phyloP scores from a whole-genome alignment of 768 basidiomycete species.

The Russula sp. region DNA sequence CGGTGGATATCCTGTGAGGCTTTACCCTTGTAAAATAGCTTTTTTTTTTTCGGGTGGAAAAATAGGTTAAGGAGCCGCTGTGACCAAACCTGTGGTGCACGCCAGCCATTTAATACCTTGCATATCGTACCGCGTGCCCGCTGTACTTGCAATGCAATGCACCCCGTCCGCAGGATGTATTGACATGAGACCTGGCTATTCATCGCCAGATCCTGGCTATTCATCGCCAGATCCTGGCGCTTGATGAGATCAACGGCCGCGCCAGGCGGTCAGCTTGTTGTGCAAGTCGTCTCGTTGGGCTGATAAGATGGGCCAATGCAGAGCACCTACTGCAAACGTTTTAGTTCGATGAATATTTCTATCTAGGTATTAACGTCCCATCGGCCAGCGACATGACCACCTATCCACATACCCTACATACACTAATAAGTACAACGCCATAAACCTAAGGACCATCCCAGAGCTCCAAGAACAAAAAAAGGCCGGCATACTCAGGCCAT shows the following conservation, averaged over 20 bases:
- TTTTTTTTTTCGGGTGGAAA: background rate
- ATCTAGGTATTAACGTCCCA: slow-evolving; percentile 10
- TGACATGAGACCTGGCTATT: too few relatives aligned
- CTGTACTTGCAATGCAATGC: background rate
- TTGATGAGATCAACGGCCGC: too few relatives aligned
- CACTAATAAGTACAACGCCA: background rate
- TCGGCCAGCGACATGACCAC: slow-evolving; percentile 9
- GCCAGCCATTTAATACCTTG: background rate
- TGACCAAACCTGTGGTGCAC: background rate
- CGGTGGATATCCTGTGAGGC: slow-evolving; percentile 60
- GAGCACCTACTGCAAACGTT: too few relatives aligned
- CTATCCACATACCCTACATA: background rate
- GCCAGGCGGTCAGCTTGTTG: background rate
- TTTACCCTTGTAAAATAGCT: background rate
- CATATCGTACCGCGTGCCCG: background rate
- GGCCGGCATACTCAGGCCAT: background rate
- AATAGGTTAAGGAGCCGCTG: background rate
- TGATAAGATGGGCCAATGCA: too few relatives aligned
- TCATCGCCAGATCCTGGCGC: background rate
- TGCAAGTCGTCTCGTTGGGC: background rate
- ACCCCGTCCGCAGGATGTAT: background rate
- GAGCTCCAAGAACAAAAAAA: background rate
- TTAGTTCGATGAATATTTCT: background rate
- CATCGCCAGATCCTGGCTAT: background rate
- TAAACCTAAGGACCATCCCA: background rate